Base-by-base conservation (phyloP, 805 yeast genomes). In the Pichia manshurica region DNA sequence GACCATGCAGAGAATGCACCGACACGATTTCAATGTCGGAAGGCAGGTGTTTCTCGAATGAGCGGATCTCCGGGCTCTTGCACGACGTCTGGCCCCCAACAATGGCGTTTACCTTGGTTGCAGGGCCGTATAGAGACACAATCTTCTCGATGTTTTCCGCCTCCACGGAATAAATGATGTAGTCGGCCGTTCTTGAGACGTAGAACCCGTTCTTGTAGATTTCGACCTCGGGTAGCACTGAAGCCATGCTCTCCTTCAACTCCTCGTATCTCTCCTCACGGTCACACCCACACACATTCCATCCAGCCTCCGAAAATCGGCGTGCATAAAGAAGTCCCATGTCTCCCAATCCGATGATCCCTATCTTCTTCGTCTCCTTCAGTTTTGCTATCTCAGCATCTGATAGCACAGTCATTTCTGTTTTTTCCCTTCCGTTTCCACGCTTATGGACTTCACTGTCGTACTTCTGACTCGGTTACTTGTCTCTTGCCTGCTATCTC, bases 31-130 rank as follows among this genome's bases (percentile, higher is more conserved):
- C 85, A 4, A 81, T 83, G 66, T 93, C 98, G 0, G 58, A 50
- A 0, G 98, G 97, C 29, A 88, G 63, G 55, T 76, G 68, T 39
- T 71, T 69, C 56, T 89, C 96, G 62, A 93, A 87, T 0, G 97
- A 96, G 15, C 67, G 72, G 23, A 93, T 84, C 61, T 93, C 99
- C 0, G 95, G 95, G 22, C 78, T 82, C 60, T 93, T 93, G 67
- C 98, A 91, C 9, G 96, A 86, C 0, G 99, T 90, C 66, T 93
- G 99, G 7, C 99, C 99, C n/a, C 98, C 99, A 5, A 93, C 96
- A 37, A 90, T 79, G 3, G 95, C 84, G 2, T 95, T 95, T 3
- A 81, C 67, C 61, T 91, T 91, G 4, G 96, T 81, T 0, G 91
- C 84, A 0, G 96, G 91, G 0, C 96, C 97, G 65, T 91, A 91